These are phyloP conservation scores for Lecanicillium sp. DNA, from an alignment of 2,329 filamentous ascomycete species.

Conservation along the genomic window DNA sequence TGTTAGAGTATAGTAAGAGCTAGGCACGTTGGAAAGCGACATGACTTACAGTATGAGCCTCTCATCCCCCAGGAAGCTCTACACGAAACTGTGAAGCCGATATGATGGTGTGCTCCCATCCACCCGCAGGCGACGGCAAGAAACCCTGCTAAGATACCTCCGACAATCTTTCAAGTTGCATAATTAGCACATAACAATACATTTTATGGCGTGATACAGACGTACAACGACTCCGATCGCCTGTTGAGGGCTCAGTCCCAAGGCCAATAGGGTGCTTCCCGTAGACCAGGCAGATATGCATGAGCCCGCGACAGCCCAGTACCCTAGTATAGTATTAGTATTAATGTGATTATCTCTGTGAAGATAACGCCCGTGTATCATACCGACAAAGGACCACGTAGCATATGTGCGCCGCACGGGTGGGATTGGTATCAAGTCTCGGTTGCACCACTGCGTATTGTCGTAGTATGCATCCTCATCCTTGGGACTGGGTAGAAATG, in stretches of 20 bases:
- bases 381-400: constrained; percentile 18
- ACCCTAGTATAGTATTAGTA: constrained; percentile 7
- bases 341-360: not conserved
- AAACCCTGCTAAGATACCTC: constrained; percentile 13
- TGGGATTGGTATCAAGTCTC: constrained; percentile 22
- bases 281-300: constrained; percentile 17
- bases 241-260: constrained; percentile 19
- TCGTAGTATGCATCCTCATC: constrained; percentile 20
- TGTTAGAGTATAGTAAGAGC: not conserved
- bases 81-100: constrained; percentile 19
- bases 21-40: not conserved
- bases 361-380: constrained; percentile 1
- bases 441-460: constrained; percentile 24
- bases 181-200: not conserved
- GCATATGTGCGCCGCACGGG: constrained; percentile 17
- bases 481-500: constrained; percentile 13
- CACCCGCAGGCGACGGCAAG: constrained; percentile 15
- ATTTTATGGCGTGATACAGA: not conserved
- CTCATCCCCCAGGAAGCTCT: constrained; percentile 41
- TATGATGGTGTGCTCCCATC: constrained; percentile 17
- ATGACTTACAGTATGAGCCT: constrained; percentile 29
- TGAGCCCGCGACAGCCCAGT: constrained; percentile 17
- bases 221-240: constrained; percentile 17
- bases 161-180: constrained; percentile 13
- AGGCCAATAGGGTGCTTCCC: constrained; percentile 16